These are phyloP conservation scores for Passalora sequoiae DNA, from an alignment of 2,329 filamentous ascomycete species.

Conservation along the genomic window DNA sequence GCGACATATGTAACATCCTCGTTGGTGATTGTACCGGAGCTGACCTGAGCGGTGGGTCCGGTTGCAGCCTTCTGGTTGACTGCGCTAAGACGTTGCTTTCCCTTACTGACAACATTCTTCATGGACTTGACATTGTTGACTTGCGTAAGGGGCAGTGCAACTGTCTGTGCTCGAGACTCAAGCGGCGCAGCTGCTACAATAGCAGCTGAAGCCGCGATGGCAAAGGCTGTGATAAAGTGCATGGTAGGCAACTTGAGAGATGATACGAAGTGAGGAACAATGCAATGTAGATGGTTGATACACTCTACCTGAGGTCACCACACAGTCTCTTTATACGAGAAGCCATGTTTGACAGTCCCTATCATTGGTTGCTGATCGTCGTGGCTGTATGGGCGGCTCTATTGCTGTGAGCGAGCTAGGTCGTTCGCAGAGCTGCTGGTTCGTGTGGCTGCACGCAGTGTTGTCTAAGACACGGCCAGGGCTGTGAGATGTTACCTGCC, in stretches of 20 bases:
- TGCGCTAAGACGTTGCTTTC: background rate
- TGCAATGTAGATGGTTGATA: background rate
- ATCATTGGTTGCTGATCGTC: background rate
- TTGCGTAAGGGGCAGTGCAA: constrained; percentile 11
- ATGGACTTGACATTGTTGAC: constrained; percentile 10
- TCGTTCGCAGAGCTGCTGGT: background rate
- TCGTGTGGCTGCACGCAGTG: background rate
- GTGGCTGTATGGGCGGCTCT: background rate
- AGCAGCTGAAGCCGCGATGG: constrained; percentile 14
- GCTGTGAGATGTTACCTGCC: constrained; percentile 4
- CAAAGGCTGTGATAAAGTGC: constrained; percentile 14
- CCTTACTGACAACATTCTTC: constrained; percentile 13
- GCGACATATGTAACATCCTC: constrained; percentile 20
- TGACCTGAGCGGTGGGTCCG: constrained; percentile 6
- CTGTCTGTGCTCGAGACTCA: constrained; percentile 5
- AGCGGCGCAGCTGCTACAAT: constrained; percentile 13
- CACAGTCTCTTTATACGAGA: background rate
- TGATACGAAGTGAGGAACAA: background rate
- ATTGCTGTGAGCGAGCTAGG: background rate
- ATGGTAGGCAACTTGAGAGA: constrained; percentile 5
- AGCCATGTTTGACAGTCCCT: background rate
- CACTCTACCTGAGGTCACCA: background rate
- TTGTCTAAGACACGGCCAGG: background rate
- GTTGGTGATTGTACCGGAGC: constrained; percentile 18
- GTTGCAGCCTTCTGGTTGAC: background rate